phyloP scores from a whole-genome alignment of 139 green algal species.

The Astrephomene gubernaculifera region DNA sequence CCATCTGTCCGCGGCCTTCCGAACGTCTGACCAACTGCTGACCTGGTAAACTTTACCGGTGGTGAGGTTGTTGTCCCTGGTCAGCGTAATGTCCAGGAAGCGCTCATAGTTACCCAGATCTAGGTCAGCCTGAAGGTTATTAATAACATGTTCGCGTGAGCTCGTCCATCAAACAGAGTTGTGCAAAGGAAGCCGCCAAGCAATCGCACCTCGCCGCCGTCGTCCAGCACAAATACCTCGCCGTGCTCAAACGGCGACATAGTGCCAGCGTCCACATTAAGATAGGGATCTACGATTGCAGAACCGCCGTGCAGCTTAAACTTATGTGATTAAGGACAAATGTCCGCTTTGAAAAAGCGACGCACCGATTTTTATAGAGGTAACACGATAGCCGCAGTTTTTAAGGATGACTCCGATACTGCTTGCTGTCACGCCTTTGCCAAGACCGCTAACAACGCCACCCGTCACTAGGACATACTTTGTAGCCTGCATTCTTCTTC shows the following conservation, averaged over 20 bases:
- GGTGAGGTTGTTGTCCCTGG: conserved; percentile 97
- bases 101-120: conserved; percentile 99
- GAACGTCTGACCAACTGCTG: too few relatives aligned
- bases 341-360: too few relatives aligned
- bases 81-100: conserved; percentile 97
- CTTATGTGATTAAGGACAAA: too few relatives aligned
- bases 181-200: conserved; percentile 24
- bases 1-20: too few relatives aligned
- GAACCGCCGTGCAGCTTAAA: background rate
- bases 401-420: conserved; percentile 97
- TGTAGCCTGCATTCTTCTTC: conserved; percentile 66
- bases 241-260: conserved; percentile 99
- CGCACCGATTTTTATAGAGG: conserved; percentile 97
- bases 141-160: background rate
- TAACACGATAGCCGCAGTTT: conserved; percentile 92
- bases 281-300: conserved; percentile 91
- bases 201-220: conserved; percentile 91
- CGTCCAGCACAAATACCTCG: conserved; percentile 99
- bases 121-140: conserved; percentile 85
- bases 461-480: conserved; percentile 99
- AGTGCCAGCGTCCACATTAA: conserved; percentile 99
- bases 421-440: conserved; percentile 97
- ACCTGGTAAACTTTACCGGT: conserved; percentile 97
- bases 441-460: conserved; percentile 96
- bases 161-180: background rate